Evolutionary conservation across 768 basidiomycete species (phyloP), one percentile per base, ranked within the genome.

Genomic region (Cyathus striatus): DNA sequence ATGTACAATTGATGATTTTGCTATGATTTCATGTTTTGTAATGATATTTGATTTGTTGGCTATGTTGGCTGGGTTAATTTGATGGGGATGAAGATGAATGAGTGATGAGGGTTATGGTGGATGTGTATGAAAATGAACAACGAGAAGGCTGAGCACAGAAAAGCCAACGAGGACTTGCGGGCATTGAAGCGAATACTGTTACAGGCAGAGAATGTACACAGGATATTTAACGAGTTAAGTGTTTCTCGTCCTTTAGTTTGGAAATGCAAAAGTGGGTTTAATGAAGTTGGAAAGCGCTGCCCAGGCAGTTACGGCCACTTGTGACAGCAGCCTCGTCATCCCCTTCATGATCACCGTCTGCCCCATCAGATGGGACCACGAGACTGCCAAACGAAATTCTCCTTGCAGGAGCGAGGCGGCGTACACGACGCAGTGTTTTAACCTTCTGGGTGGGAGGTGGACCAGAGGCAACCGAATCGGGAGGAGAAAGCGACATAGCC

Each of bases 301-400:
- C 87, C 39, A 90, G 50, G 41, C 55, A 52, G 59, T 43, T 65
- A 65, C 35, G 35, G 9, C 9, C 35, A 18, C 10, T 59, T 46
- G 33, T 49, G 35, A 26, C 49, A 30, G 17, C 37, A 9, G 30
- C 43, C 44, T 58, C 57, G 4, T 58, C 61, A 27, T 62, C 59
- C n/a, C 58, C 58, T 21, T 65, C 60, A 44, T 61, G 61, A 41
- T 65, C 57, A 24, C 52, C 63, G 48, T 69, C 62, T 16, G 63
- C 56, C 45, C 69, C 70, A 21, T 70, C 65, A 23, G 58, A 53
- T 13, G 66, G 60, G 7, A 67, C 45, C 20, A 58, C 62, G 24
- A 78, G 49, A 34, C 69, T 79, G 13, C 81, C 77, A 53, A 89
- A 89, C 1, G 82, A 83, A 36, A 88, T 88, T 43, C 79, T 66